A percentile compares a stretch with the other conserved stretches of the same genome.
Evolutionary conservation across 2,329 filamentous ascomycete genomes (phyloP).

Genomic region (Podosphaera leucotricha): DNA sequence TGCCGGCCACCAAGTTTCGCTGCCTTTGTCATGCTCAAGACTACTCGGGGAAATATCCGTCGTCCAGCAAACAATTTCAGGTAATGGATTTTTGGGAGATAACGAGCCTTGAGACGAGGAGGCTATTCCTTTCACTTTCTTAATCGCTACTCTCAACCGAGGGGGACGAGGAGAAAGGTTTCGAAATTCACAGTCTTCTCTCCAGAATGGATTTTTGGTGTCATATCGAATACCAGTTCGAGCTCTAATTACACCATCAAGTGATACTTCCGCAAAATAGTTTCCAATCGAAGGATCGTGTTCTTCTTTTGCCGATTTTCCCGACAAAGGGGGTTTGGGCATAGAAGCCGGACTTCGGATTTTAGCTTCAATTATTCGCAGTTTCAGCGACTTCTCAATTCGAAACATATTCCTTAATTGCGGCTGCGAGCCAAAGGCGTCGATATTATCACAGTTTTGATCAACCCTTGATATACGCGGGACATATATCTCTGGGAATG

Average conservation of each 20-base stretch:
- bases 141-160: constrained; percentile 46
- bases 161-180: constrained; percentile 49
- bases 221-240: constrained; percentile 49
- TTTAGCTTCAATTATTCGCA: constrained; percentile 39
- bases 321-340: background rate
- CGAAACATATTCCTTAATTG: constrained; percentile 28
- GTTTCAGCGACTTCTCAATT: constrained; percentile 33
- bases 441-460: constrained; percentile 6
- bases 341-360: constrained; percentile 18
- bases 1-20: constrained; percentile 75
- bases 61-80: constrained; percentile 36
- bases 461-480: constrained; percentile 5
- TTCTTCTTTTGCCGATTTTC: constrained; percentile 14
- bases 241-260: constrained; percentile 58
- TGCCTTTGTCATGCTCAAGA: constrained; percentile 50
- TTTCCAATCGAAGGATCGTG: constrained; percentile 33
- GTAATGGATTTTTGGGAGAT: constrained; percentile 15
- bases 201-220: constrained; percentile 54
- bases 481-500: constrained; percentile 70
- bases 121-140: constrained; percentile 28
- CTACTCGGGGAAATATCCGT: constrained; percentile 59
- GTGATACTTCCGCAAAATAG: constrained; percentile 55
- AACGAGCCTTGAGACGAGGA: constrained; percentile 11
- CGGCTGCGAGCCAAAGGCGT: constrained; percentile 1
- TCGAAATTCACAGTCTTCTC: constrained; percentile 55